Base-by-base conservation (phyloP, 2,329 filamentous ascomycete genomes). In the Xylaria sp. region DNA sequence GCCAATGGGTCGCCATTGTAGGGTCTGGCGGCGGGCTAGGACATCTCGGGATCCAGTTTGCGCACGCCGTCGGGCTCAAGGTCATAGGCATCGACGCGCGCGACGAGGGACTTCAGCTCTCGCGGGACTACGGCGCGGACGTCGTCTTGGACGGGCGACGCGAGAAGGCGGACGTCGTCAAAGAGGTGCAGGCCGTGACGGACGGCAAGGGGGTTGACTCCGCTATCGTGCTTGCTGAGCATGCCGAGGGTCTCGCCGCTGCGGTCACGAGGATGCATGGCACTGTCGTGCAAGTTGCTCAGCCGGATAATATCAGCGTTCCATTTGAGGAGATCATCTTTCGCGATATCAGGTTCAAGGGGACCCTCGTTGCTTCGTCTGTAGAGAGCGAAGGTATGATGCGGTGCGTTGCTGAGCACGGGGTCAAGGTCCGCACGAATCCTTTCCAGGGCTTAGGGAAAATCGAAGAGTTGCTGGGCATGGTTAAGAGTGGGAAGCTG, bases 261-360 rank as follows among this genome's bases (percentile, higher is more conserved):
- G 87, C 87, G 0, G 79, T 89, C 0, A 90, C 88, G 0, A 85
- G 82, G 73, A 89, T 86, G 83, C 88, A 90, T 74, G 88, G 87
- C 2, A 83, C 80, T 0, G 80, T 89, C 74, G 80, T 90, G 1
- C 87, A 90, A 76, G 84, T 90, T 57, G 87, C 81, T 63, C 87
- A 87, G 6, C 90, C 90, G 0, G 88, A 90, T 1, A 85, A 80
- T 3, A 86, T 87, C 12, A 87, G 87, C 46, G 89, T 91, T 7
- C 81, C 81, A n/a, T 91, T 88, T 66, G 87, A 88, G 57, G 85
- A 87, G 20, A 89, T 78, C 10, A 54, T 77, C 46, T 75, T 77
- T 46, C 73, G 76, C 18, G 76, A 77, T 39, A 71, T 77, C 7
- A 70, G 73, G 37, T 25, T 78, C 8, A 65, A 65, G 64, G 75